Percentiles rank a stretch among this genome's conserved stretches.
Evolutionary conservation across 2,329 filamentous ascomycete genomes (phyloP).

Genomic region (Venturia nashicola): DNA sequence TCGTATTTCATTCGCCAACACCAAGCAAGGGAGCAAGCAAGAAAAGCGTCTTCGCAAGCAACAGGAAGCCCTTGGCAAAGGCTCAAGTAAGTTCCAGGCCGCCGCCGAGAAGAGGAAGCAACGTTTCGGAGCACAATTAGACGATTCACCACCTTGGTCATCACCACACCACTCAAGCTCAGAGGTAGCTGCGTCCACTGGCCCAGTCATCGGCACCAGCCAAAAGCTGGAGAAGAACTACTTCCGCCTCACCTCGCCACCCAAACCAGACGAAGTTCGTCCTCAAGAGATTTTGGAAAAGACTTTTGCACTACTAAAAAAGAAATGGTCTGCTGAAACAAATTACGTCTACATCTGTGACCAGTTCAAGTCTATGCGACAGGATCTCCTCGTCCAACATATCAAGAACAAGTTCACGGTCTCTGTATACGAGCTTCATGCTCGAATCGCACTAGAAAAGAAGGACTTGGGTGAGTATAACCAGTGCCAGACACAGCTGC

Average conservation of each 20-base stretch:
- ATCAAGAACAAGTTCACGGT: constrained; percentile 97
- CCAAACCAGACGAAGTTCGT: constrained; percentile 78
- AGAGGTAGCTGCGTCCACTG: constrained; percentile 19
- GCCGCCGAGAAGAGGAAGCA: constrained; percentile 78
- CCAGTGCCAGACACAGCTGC: constrained; percentile 97
- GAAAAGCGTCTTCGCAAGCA: constrained; percentile 35
- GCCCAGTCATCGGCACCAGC: constrained; percentile 76
- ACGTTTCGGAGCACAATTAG: constrained; percentile 59
- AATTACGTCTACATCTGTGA: constrained; percentile 98
- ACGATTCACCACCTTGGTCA: constrained; percentile 5
- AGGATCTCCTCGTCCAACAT: constrained; percentile 95
- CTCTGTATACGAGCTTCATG: constrained; percentile 92
- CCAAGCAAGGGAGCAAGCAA: constrained; percentile 27
- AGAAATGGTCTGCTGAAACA: constrained; percentile 85
- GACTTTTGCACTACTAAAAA: constrained; percentile 78
- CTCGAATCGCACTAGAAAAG: constrained; percentile 93
- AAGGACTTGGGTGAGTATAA: constrained; percentile 99
- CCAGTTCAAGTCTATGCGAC: constrained; percentile 96
- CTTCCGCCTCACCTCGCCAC: constrained; percentile 81
- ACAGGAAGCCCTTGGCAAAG: constrained; percentile 33
- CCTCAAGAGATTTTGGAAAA: constrained; percentile 69
- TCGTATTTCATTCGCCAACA: constrained; percentile 54
- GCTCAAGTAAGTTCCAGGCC: constrained; percentile 79
- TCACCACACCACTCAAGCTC: neutral
- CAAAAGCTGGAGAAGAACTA: constrained; percentile 84